A percentile compares a stretch with the other conserved stretches of the same genome.
These are phyloP conservation scores for Rhynchosporium agropyri DNA, from an alignment of 2,329 filamentous ascomycete genomes.

Conservation along the genomic window DNA sequence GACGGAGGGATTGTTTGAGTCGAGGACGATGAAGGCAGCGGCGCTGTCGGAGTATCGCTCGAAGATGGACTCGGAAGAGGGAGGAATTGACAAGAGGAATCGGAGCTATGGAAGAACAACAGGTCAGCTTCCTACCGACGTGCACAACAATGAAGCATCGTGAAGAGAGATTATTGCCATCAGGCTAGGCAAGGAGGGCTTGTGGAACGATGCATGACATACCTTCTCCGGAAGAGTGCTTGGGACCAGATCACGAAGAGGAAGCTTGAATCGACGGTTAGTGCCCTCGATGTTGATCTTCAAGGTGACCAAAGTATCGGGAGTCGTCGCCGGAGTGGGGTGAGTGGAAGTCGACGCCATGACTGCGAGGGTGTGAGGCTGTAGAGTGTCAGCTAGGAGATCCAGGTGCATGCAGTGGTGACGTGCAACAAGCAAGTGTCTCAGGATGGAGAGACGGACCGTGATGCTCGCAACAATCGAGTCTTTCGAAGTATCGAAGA, in stretches of 20 bases:
- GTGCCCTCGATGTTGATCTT: conserved; percentile 79
- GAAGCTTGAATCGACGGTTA: conserved; percentile 84
- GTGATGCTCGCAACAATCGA: conserved; percentile 19
- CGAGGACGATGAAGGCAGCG: conserved; percentile 76
- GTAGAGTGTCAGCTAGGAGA: conserved; percentile 33
- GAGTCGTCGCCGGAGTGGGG: conserved; percentile 41
- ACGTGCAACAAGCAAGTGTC: conserved; percentile 31
- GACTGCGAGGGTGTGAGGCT: conserved; percentile 32
- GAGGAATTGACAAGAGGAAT: conserved; percentile 64
- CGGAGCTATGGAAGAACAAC: conserved; percentile 61
- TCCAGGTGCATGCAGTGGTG: conserved; percentile 30
- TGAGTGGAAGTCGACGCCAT: conserved; percentile 38
- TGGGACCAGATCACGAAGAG: conserved; percentile 79
- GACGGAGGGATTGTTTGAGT: conserved; percentile 74
- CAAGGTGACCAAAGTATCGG: conserved; percentile 78
- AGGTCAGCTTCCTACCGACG: conserved; percentile 30
- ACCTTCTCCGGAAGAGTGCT: conserved; percentile 81
- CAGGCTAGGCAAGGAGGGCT: conserved; percentile 26
- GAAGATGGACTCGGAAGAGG: conserved; percentile 66
- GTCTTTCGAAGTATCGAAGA: conserved; percentile 23
- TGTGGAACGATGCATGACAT: conserved; percentile 45
- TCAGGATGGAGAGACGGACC: conserved; percentile 30
- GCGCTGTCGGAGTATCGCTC: conserved; percentile 97
- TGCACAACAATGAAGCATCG: conserved; percentile 6
- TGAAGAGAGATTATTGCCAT: conserved; percentile 12